These are phyloP conservation scores for Fusarium irregulare DNA, from an alignment of 2,329 filamentous ascomycete species.

Conservation along the genomic window DNA sequence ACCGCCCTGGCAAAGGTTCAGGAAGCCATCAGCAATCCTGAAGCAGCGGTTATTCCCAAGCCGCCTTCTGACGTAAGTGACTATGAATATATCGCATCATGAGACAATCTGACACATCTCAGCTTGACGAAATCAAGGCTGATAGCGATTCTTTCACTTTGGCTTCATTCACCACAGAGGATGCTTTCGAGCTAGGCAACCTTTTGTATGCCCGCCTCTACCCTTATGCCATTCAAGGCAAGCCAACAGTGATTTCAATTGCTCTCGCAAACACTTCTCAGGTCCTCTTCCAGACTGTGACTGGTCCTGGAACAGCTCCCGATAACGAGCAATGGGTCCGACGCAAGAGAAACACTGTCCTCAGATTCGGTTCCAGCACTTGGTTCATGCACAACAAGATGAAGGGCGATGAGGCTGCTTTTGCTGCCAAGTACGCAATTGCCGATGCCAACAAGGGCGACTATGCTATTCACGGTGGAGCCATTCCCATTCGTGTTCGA, in stretches of 20 bases:
- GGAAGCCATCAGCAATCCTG: conserved; percentile 30
- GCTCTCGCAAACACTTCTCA: conserved; percentile 68
- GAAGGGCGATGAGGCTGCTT: conserved; percentile 69
- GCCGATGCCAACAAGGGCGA: conserved; percentile 64
- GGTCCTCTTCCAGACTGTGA: conserved; percentile 76
- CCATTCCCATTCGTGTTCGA: conserved; percentile 75
- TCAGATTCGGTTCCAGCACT: conserved; percentile 75
- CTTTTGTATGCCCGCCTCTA: conserved; percentile 72
- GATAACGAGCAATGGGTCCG: conserved; percentile 79
- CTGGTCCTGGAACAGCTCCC: conserved; percentile 73
- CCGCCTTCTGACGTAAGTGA: conserved; percentile 40
- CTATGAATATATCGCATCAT: neutral
- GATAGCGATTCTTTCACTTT: conserved; percentile 58
- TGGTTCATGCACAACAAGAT: conserved; percentile 80
- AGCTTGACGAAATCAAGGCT: conserved; percentile 49
- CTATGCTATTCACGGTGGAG: conserved; percentile 84
- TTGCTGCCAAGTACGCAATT: conserved; percentile 74
- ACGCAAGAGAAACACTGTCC: conserved; percentile 77
- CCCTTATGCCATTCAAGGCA: conserved; percentile 53
- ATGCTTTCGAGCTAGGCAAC: conserved; percentile 74
- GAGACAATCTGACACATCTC: conserved; percentile 4
- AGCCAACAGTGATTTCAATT: conserved; percentile 72
- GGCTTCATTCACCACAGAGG: conserved; percentile 68
- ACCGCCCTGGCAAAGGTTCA: conserved; percentile 39
- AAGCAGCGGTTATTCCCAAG: conserved; percentile 24